Evolutionary conservation across 805 yeast species (phyloP).

Genomic region (Schwanniomyces pseudopolymorphus): DNA sequence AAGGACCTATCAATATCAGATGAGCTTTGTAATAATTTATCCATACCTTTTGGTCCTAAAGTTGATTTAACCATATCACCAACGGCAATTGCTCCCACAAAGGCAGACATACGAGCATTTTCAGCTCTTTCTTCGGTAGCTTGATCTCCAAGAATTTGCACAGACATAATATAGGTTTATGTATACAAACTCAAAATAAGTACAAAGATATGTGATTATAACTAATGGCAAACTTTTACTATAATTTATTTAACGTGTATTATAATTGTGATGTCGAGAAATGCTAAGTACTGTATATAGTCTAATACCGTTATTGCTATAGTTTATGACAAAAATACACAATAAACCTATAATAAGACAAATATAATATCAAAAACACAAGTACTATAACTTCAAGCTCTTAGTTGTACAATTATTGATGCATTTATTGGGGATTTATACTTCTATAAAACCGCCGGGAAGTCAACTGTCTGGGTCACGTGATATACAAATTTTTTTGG

Average conservation of each 20-base stretch:
- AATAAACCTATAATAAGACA: too few relatives aligned
- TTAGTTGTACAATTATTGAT: too few relatives aligned
- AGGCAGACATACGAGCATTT: conserved; percentile 95
- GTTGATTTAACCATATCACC: conserved; percentile 95
- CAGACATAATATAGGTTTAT: conserved; percentile 49
- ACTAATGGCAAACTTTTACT: not conserved
- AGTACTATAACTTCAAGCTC: too few relatives aligned
- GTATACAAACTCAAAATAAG: not conserved
- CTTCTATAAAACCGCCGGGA: not conserved
- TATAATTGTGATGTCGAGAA: not conserved
- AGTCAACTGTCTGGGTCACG: not conserved
- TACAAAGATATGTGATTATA: not conserved
- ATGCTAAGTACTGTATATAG: not conserved
- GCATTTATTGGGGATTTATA: too few relatives aligned
- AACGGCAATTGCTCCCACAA: conserved; percentile 98
- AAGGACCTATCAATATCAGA: conserved; percentile 66
- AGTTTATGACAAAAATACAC: too few relatives aligned
- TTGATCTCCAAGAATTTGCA: conserved; percentile 94
- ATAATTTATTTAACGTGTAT: not conserved
- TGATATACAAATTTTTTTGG: not conserved
- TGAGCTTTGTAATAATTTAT: conserved; percentile 86
- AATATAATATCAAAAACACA: too few relatives aligned
- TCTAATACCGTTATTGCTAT: not conserved
- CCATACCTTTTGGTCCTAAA: conserved; percentile 99
- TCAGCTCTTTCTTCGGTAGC: conserved; percentile 98